Conservation (phyloP, 352 stramenopile species). For the Phytophthora citricola region DNA sequence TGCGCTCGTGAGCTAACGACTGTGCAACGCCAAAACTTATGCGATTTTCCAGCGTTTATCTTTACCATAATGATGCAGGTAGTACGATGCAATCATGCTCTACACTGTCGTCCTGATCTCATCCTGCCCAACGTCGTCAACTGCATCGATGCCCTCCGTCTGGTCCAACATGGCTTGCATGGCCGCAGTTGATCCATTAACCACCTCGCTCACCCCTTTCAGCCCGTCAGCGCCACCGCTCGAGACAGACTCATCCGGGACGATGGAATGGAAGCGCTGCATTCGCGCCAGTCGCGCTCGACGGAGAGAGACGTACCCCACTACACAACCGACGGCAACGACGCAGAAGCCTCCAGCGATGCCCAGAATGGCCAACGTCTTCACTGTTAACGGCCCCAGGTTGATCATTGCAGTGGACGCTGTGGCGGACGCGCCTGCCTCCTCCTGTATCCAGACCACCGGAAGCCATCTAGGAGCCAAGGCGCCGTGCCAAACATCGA, state of each 20-base stretch:
- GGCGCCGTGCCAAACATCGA: conserved; percentile 49
- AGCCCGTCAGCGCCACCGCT: too few relatives aligned
- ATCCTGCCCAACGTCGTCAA: background rate
- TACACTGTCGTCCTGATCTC: conserved; percentile 13
- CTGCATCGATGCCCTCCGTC: conserved; percentile 20
- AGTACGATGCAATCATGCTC: conserved; percentile 15
- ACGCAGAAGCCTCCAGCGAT: conserved; percentile 17
- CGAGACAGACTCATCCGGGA: conserved; percentile 9
- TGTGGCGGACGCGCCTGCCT: conserved; percentile 41
- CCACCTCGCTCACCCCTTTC: background rate
- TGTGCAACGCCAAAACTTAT: too few relatives aligned
- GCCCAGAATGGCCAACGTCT: conserved; percentile 16
- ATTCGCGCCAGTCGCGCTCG: conserved; percentile 16
- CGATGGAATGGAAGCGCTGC: conserved; percentile 26
- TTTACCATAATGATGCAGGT: background rate
- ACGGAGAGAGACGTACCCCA: conserved; percentile 25
- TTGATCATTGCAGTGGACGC: conserved; percentile 14
- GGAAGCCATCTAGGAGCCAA: conserved; percentile 45
- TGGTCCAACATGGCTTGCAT: conserved; percentile 25
- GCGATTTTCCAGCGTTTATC: too few relatives aligned
- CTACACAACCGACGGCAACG: conserved; percentile 21
- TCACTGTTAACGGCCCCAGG: conserved; percentile 17
- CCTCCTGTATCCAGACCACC: conserved; percentile 57
- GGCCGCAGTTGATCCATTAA: background rate
- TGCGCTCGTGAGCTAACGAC: too few relatives aligned